Evolutionary conservation across 164 flowering plant species (phyloP).

Genomic region (Echeveria elegans): DNA sequence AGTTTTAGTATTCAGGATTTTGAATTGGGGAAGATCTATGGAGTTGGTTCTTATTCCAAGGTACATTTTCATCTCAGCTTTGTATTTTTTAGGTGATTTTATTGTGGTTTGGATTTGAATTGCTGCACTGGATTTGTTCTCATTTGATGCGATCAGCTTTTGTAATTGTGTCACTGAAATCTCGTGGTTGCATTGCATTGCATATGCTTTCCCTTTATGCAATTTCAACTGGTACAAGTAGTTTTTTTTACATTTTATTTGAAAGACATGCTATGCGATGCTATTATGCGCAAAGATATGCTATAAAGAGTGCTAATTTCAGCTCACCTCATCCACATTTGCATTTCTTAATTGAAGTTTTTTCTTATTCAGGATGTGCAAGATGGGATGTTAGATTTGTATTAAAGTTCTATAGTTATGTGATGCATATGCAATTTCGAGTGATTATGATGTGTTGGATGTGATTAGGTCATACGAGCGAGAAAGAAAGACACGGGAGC

Average conservation of each 20-base stretch:
- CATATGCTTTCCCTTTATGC: too few species aligned
- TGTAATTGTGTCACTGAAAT: background rate
- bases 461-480: constrained; percentile 79
- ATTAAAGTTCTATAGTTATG: too few species aligned
- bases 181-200: background rate
- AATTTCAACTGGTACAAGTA: too few species aligned
- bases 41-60: constrained; percentile 94
- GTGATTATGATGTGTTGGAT: background rate
- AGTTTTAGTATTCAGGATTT: constrained; percentile 67
- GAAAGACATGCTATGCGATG: background rate
- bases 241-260: too few species aligned
- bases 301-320: background rate
- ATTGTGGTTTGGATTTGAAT: background rate
- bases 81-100: background rate
- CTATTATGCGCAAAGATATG: background rate
- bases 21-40: constrained; percentile 92
- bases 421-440: background rate
- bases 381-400: background rate
- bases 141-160: background rate
- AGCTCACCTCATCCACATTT: too few species aligned
- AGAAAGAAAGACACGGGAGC: constrained; percentile 86
- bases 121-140: background rate
- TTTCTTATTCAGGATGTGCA: background rate
- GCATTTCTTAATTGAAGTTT: too few species aligned
- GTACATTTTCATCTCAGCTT: constrained; percentile 18